Conservation (phyloP, 768 basidiomycete species). For the Boletus rubropictus region DNA sequence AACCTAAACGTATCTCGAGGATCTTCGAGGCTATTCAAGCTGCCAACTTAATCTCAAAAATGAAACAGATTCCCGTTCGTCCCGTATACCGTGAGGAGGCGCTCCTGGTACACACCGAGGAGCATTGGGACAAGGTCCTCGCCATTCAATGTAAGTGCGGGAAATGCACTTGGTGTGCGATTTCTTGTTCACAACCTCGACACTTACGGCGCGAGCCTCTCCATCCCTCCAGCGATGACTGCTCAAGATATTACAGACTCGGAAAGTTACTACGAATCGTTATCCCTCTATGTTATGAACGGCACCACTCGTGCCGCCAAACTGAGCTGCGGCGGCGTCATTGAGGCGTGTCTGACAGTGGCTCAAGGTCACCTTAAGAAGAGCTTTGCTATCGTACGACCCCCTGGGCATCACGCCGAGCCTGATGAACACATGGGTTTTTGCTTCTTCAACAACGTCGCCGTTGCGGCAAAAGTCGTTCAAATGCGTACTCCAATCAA, state of each 20-base stretch:
- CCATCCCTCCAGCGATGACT: constrained; percentile 52
- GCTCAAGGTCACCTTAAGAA: constrained; percentile 77
- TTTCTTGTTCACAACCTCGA: constrained; percentile 1
- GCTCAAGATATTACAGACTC: constrained; percentile 71
- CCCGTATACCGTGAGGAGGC: constrained; percentile 73
- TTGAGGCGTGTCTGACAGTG: constrained; percentile 84
- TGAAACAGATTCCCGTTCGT: constrained; percentile 75
- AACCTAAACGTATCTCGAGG: constrained; percentile 67
- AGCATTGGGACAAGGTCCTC: constrained; percentile 88
- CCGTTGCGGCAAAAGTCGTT: constrained; percentile 82
- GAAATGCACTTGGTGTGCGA: background rate
- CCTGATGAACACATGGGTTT: constrained; percentile 99
- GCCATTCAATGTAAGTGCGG: constrained; percentile 67
- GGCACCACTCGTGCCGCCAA: constrained; percentile 80
- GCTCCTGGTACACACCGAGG: constrained; percentile 83
- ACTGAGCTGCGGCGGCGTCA: constrained; percentile 90
- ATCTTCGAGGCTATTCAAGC: constrained; percentile 66
- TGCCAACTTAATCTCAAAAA: constrained; percentile 55
- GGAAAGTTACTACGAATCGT: constrained; percentile 77
- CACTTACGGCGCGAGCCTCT: constrained; percentile 15
- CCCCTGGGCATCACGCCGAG: constrained; percentile 97
- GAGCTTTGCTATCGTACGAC: constrained; percentile 90
- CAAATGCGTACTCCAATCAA: constrained; percentile 65
- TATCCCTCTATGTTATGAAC: constrained; percentile 88
- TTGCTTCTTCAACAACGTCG: constrained; percentile 98